Percentiles rank a stretch among this genome's conserved stretches.
phyloP scores from a whole-genome alignment of 257 asterid species.

The Lycium barbarum region DNA sequence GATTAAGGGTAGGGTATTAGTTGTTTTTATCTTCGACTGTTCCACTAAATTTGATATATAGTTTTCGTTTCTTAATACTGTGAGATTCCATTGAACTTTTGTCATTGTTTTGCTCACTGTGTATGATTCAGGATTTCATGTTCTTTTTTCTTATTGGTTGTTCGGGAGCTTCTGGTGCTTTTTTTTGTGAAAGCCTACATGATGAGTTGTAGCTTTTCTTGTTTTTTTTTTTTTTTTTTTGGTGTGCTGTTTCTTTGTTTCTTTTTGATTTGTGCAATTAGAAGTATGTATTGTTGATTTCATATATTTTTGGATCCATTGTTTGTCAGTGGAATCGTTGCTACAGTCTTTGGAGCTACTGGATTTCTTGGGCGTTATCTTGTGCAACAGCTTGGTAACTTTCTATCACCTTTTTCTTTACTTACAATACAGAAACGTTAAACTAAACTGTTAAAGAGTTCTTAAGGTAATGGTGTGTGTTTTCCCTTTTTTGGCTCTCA shows the following conservation, averaged over 20 bases:
- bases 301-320: slow-evolving; percentile 24
- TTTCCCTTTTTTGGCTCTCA: slow-evolving; percentile 39
- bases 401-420: slow-evolving; percentile 29
- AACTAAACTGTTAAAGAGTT: slow-evolving; percentile 8
- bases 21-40: background rate
- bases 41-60: slow-evolving; percentile 14
- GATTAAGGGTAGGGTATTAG: too few species aligned
- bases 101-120: background rate
- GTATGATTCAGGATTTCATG: background rate
- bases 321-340: slow-evolving; percentile 84
- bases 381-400: slow-evolving; percentile 90
- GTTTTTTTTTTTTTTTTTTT: too few species aligned
- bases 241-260: background rate
- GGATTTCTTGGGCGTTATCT: slow-evolving; percentile 96
- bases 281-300: background rate
- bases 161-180: background rate
- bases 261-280: background rate
- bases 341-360: slow-evolving; percentile 97
- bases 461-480: slow-evolving; percentile 8
- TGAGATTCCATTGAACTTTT: background rate
- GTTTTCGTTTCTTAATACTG: background rate
- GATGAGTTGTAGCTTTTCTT: background rate
- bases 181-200: background rate
- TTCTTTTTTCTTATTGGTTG: background rate
- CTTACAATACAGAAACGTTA: background rate